phyloP scores from a whole-genome alignment of 2,329 filamentous ascomycete genomes.

The Apiospora saccharicola region DNA sequence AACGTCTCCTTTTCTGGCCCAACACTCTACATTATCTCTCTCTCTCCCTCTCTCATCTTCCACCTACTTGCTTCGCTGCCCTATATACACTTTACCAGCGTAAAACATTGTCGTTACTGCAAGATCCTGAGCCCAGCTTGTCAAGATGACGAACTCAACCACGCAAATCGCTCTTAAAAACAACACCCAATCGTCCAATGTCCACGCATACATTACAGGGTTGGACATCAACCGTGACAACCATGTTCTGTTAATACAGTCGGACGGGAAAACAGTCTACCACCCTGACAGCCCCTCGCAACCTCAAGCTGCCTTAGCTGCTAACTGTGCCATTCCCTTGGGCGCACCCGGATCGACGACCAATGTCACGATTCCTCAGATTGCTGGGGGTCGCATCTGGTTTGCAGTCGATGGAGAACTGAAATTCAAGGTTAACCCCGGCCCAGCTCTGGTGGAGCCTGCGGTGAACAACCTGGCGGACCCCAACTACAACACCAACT shows the following conservation, averaged over 20 bases:
- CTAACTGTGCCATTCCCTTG: slow-evolving; percentile 69
- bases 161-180: slow-evolving; percentile 71
- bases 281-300: slow-evolving; percentile 66
- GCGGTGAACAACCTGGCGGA: slow-evolving; percentile 72
- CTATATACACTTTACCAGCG: background rate
- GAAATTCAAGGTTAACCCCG: slow-evolving; percentile 75
- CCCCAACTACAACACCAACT: slow-evolving; percentile 66
- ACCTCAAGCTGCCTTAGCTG: slow-evolving; percentile 58
- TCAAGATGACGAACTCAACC: slow-evolving; percentile 49
- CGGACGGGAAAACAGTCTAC: slow-evolving; percentile 72
- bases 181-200: slow-evolving; percentile 64
- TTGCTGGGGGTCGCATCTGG: slow-evolving; percentile 77
- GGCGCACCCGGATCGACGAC: slow-evolving; percentile 66
- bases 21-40: background rate
- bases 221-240: slow-evolving; percentile 66
- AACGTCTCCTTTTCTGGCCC: background rate
- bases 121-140: background rate
- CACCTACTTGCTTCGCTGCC: background rate
- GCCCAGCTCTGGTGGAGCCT: slow-evolving; percentile 77
- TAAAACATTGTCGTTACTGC: background rate
- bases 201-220: slow-evolving; percentile 77
- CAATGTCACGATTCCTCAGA: slow-evolving; percentile 70
- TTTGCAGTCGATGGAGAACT: slow-evolving; percentile 68
- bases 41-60: slow-evolving; percentile 2
- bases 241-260: slow-evolving; percentile 66